These are phyloP conservation scores for Komagataella kurtzmanii DNA, from an alignment of 805 yeast species.

Conservation along the genomic window DNA sequence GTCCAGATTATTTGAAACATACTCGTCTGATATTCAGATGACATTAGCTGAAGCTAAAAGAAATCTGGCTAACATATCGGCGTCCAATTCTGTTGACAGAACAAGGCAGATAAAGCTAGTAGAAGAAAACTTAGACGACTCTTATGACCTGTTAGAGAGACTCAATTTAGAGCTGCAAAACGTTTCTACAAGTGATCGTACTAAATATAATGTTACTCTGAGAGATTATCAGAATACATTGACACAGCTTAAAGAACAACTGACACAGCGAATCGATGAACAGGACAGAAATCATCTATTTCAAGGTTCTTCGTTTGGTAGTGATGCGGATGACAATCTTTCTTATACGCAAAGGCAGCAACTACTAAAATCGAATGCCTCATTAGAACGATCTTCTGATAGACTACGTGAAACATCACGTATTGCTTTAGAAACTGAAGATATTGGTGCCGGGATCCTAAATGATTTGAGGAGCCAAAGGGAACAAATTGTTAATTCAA, in stretches of 20 bases:
- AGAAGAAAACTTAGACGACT: slow-evolving; percentile 66
- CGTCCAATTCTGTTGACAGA: slow-evolving; percentile 32
- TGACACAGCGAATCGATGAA: slow-evolving; percentile 48
- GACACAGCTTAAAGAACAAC: slow-evolving; percentile 40
- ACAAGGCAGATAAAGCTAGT: slow-evolving; percentile 41
- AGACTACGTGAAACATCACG: slow-evolving; percentile 80
- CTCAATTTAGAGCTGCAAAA: slow-evolving; percentile 79
- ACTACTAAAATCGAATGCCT: slow-evolving; percentile 61
- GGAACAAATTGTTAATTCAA: slow-evolving; percentile 77
- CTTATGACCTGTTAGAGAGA: slow-evolving; percentile 70
- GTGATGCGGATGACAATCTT: slow-evolving; percentile 13
- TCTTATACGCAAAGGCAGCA: slow-evolving; percentile 65
- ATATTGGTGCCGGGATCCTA: slow-evolving; percentile 80
- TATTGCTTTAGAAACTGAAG: slow-evolving; percentile 85
- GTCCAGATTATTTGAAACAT: slow-evolving; percentile 33
- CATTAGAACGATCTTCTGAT: slow-evolving; percentile 73
- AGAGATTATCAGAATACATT: slow-evolving; percentile 55
- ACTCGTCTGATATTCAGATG: slow-evolving; percentile 61
- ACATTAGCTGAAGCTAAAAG: slow-evolving; percentile 59
- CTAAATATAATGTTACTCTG: slow-evolving; percentile 59
- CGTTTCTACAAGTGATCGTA: slow-evolving; percentile 62
- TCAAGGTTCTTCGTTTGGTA: slow-evolving; percentile 34
- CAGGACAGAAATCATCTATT: slow-evolving; percentile 64
- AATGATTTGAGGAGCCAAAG: slow-evolving; percentile 84
- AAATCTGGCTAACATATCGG: slow-evolving; percentile 41